These are phyloP conservation scores for Xylaria sp. DNA, from an alignment of 2,329 filamentous ascomycete species.

Conservation along the genomic window DNA sequence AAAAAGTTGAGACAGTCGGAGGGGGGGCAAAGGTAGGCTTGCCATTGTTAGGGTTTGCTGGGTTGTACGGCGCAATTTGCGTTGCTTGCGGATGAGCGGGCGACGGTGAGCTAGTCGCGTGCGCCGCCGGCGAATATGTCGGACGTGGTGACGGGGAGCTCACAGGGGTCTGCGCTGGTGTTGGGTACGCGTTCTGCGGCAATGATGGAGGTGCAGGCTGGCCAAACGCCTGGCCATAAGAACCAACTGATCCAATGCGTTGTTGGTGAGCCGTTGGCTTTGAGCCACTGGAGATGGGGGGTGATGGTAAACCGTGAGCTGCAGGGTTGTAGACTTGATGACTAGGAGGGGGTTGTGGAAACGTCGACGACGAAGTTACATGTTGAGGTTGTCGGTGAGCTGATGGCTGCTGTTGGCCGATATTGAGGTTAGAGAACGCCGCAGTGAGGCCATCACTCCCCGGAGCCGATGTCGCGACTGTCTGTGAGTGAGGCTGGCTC, in stretches of 20 bases:
- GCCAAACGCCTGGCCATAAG: conserved; percentile 10
- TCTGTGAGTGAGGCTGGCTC: conserved; percentile 25
- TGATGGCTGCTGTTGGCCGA: conserved; percentile 25
- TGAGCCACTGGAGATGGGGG: conserved; percentile 17
- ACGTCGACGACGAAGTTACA: conserved; percentile 1
- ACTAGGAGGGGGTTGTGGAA: not conserved
- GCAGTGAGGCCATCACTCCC: conserved; percentile 22
- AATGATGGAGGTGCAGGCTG: not conserved
- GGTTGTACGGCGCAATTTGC: conserved; percentile 29
- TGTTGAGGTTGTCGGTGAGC: conserved; percentile 15
- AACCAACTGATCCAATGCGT: conserved; percentile 12
- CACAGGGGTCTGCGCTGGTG: conserved; percentile 30
- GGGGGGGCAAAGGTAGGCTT: conserved; percentile 27
- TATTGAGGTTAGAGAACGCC: conserved; percentile 32
- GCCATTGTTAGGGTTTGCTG: conserved; percentile 21
- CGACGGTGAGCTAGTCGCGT: conserved; percentile 1
- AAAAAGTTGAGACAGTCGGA: conserved; percentile 11
- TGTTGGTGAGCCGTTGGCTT: conserved; percentile 13
- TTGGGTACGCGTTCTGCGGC: conserved; percentile 23
- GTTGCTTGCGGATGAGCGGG: not conserved
- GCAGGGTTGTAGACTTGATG: conserved; percentile 22
- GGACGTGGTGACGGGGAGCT: conserved; percentile 24
- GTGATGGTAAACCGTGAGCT: conserved; percentile 25
- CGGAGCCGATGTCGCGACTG: conserved; percentile 5
- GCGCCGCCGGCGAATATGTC: conserved; percentile 17